Evolutionary conservation across 139 green algal genomes (phyloP), one percentile per base, ranked within the genome.

Genomic region (Pleodorina starrii): DNA sequence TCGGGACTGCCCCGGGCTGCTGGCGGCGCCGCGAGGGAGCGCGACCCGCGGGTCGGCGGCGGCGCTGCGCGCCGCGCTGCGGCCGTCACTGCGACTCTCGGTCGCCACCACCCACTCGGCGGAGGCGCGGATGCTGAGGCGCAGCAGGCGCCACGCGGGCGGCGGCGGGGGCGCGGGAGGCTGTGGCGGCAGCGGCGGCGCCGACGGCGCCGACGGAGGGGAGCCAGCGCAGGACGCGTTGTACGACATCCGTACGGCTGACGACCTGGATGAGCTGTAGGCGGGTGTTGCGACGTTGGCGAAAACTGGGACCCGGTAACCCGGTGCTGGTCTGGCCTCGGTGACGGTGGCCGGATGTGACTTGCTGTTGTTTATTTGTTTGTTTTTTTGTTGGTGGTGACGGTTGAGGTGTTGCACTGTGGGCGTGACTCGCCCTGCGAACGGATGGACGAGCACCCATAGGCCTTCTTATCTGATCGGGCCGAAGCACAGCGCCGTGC

Each of bases 241-340:
- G 27, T 5, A 10, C 0, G 29, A 60, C 5, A 48, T n/a, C 7
- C 6, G 46, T 6, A 85, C 78, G 0, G 78, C 78, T 27, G 78
- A 85, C 38, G 78, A 85, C 21, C 19, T 85, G 50, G 78, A 85
- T 27, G 36, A 74, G 48, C 42, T 54, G 32, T 71, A 69, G 76
- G 16, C 27, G 27, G 73, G 59, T 71, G 11, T 36, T 6, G 59
- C 23, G 59, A 14, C 23, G 16, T 71, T 32, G 59, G 59, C 59
- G 59, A 10, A n/a, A 71, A 32, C 23, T 10, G 14, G 21, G 9
- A 71, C 17, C 50, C n/a, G n/a, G n/a, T n/a, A n/a, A n/a, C n/a
- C n/a, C n/a, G n/a, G n/a, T n/a, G n/a, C n/a, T n/a, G n/a, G n/a
- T n/a, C n/a, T n/a, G n/a, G n/a, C n/a, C n/a, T n/a, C n/a, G n/a